These are phyloP conservation scores for Detonula confervacea DNA, from an alignment of 352 stramenopile species.

Conservation along the genomic window DNA sequence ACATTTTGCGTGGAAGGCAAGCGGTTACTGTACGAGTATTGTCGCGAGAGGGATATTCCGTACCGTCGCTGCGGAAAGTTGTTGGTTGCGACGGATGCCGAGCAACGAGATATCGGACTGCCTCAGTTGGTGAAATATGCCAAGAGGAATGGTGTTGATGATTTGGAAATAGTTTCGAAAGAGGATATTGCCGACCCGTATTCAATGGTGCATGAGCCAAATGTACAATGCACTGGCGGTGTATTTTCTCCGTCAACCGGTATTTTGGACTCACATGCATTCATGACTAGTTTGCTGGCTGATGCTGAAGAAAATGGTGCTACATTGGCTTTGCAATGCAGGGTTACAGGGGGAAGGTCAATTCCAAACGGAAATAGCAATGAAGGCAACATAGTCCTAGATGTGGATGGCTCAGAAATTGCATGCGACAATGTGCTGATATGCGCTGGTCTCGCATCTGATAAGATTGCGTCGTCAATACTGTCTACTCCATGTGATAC, in stretches of 20 bases:
- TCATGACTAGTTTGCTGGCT: conserved; percentile 90
- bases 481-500: conserved; percentile 19
- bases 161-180: conserved; percentile 69
- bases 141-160: conserved; percentile 71
- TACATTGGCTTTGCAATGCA: conserved; percentile 85
- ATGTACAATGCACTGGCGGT: conserved; percentile 79
- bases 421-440: conserved; percentile 93
- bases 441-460: conserved; percentile 87
- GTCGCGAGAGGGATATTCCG: conserved; percentile 86
- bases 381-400: conserved; percentile 46
- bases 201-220: conserved; percentile 75
- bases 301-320: conserved; percentile 90
- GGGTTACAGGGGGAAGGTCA: conserved; percentile 68
- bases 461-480: conserved; percentile 55
- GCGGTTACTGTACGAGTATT: conserved; percentile 92
- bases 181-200: conserved; percentile 65
- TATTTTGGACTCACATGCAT: conserved; percentile 93
- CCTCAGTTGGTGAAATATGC: conserved; percentile 59
- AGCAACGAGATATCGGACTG: conserved; percentile 74
- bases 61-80: conserved; percentile 93
- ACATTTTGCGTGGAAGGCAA: conserved; percentile 90
- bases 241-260: conserved; percentile 94
- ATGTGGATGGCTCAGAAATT: conserved; percentile 81
- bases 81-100: conserved; percentile 89
- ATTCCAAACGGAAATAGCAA: conserved; percentile 2